Evolutionary conservation across 257 asterid genomes (phyloP).

Genomic region (Avicennia marina): DNA sequence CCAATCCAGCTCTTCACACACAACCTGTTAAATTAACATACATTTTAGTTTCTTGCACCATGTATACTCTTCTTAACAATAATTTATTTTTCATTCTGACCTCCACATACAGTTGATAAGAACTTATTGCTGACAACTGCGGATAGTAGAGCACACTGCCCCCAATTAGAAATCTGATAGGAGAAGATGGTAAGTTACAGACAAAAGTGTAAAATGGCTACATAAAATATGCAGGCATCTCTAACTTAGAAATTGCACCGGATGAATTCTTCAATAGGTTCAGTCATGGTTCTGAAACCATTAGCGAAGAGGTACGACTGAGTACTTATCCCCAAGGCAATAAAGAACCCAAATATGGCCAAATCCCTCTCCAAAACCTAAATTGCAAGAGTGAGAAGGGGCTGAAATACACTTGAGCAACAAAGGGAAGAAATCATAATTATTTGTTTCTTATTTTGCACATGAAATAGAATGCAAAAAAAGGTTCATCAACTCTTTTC

Average conservation of each 20-base stretch:
- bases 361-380: constrained; percentile 91
- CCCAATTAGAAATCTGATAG: constrained; percentile 81
- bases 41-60: constrained; percentile 23
- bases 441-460: neutral
- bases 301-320: constrained; percentile 67
- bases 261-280: constrained; percentile 71
- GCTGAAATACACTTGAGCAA: constrained; percentile 6
- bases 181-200: constrained; percentile 14
- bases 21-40: constrained; percentile 58
- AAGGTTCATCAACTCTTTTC: no score
- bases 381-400: constrained; percentile 16
- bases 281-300: constrained; percentile 61
- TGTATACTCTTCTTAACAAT: constrained; percentile 10
- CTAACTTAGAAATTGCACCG: constrained; percentile 44
- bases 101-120: constrained; percentile 99
- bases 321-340: constrained; percentile 90
- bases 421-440: constrained; percentile 6
- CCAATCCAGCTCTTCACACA: constrained; percentile 99
- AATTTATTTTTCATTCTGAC: constrained; percentile 50
- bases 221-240: constrained; percentile 15
- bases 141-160: constrained; percentile 96
- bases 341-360: constrained; percentile 95
- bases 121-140: constrained; percentile 91
- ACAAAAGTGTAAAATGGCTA: neutral
- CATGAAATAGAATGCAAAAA: constrained; percentile 1